phyloP scores from a whole-genome alignment of 495 filamentous ascomycete species.

The Letharia columbiana region DNA sequence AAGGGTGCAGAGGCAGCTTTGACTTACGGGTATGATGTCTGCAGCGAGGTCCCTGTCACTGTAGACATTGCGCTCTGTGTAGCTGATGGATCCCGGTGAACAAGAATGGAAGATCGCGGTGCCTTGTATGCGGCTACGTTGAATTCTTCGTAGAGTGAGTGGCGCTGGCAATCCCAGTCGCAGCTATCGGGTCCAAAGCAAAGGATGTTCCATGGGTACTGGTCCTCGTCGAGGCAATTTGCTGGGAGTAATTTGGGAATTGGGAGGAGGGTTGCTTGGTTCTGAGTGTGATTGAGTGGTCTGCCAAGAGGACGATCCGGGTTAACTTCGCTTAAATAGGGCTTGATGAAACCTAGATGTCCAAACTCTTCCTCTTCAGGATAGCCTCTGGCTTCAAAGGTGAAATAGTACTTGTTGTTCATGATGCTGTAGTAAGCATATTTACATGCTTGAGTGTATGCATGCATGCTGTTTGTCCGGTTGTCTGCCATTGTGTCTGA shows the following conservation, averaged over 20 bases:
- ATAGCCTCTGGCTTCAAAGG: neutral
- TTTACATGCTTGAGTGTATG: neutral
- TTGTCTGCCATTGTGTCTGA: neutral
- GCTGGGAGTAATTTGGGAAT: neutral
- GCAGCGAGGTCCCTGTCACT: slow-evolving; percentile 56
- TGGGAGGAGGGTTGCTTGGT: neutral
- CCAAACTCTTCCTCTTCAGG: neutral
- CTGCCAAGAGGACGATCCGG: neutral
- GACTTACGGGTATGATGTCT: slow-evolving; percentile 59
- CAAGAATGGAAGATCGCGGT: neutral
- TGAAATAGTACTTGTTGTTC: neutral
- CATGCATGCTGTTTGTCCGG: neutral
- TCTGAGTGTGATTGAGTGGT: neutral
- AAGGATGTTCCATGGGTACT: neutral
- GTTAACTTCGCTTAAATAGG: neutral
- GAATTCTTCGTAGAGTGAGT: neutral
- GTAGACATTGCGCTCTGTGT: slow-evolving; percentile 53
- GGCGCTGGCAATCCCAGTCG: neutral
- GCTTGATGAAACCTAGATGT: neutral
- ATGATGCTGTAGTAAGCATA: neutral
- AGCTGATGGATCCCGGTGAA: neutral
- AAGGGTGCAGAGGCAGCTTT: neutral
- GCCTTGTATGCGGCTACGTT: neutral
- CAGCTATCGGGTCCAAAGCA: neutral
- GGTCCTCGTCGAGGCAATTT: neutral